Evolutionary conservation across 2,329 filamentous ascomycete species (phyloP), one percentile per base, ranked within the genome.

Genomic region (Talaromyces sp.): DNA sequence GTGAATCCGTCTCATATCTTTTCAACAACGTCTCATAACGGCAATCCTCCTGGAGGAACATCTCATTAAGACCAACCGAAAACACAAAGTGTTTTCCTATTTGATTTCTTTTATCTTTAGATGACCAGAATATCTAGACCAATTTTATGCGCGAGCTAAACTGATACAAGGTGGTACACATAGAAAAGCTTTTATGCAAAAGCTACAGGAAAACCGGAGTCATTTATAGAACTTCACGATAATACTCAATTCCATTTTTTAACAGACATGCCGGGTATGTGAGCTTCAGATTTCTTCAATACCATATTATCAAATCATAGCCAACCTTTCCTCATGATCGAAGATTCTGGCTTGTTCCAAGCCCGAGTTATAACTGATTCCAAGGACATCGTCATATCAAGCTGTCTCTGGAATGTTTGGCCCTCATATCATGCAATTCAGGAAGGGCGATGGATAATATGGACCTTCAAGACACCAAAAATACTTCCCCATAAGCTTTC

Each of bases 21-120:
- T 66, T 66, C 43, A 61, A 40, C 43, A 62, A 66, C 19, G 67
- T 68, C 15, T 70, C 71, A 38, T 65, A 56, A 5, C n/a, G 53
- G 15, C 29, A 19, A 19, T 8, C 4, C 5, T 19, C n/a, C 11
- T 13, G 19, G 17, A 38, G 3, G 19, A 13, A 17, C 8, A 15
- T 19, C 31, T 36, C 2, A 25, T 25, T 25, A 2, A 19, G 29
- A 19, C 11, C 19, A 38, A 36, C 11, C 15, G 11, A 56, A 38
- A 15, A 15, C n/a, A 17, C 15, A 54, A 56, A 11, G 10, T 22
- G 1, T 13, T 22, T 38, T 36, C 0, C 29, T 54, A 13, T 34
- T 22, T 38, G 8, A n/a, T 38, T 25, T 17, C 2, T 13, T 36
- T 19, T 15, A 7, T 13, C 1, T 56, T 36, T n/a, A 27, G 3